A percentile compares a stretch with the other conserved stretches of the same genome.
Evolutionary conservation across 148 eudicot genomes (phyloP).

Genomic region (Arbutus unedo): DNA sequence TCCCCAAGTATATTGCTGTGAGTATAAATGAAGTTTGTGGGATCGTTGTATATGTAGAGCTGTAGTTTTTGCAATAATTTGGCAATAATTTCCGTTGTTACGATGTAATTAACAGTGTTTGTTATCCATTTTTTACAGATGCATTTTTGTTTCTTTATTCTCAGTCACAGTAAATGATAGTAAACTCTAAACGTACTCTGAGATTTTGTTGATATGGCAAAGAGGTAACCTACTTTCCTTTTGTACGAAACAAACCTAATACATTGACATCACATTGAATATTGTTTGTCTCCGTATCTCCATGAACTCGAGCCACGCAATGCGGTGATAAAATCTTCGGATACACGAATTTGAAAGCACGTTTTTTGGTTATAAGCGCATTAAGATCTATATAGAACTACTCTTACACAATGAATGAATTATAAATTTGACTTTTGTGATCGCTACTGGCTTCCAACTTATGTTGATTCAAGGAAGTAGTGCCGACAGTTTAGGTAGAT

Average conservation of each 20-base stretch:
- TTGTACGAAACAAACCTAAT: neutral
- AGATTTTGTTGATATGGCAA: neutral
- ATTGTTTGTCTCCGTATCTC: neutral
- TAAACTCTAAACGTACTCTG: neutral
- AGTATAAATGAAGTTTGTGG: neutral
- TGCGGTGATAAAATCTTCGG: neutral
- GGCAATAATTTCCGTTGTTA: neutral
- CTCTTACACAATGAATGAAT: neutral
- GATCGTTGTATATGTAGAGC: neutral
- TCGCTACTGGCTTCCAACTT: neutral
- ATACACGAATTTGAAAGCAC: neutral
- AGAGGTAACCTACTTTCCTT: neutral
- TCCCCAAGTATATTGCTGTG: neutral
- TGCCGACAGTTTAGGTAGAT: neutral
- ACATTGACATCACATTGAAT: neutral
- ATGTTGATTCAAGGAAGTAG: neutral
- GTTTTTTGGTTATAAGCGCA: neutral
- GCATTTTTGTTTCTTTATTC: slow-evolving; percentile 3
- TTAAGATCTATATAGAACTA: neutral
- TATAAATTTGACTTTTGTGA: neutral
- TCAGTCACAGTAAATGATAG: neutral
- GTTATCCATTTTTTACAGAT: neutral
- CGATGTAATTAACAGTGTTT: neutral
- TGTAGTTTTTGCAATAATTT: neutral
- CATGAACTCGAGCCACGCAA: neutral